Evolutionary conservation across 73 alveolate genomes (phyloP).

Genomic region (Paramecium sexaurelia): DNA sequence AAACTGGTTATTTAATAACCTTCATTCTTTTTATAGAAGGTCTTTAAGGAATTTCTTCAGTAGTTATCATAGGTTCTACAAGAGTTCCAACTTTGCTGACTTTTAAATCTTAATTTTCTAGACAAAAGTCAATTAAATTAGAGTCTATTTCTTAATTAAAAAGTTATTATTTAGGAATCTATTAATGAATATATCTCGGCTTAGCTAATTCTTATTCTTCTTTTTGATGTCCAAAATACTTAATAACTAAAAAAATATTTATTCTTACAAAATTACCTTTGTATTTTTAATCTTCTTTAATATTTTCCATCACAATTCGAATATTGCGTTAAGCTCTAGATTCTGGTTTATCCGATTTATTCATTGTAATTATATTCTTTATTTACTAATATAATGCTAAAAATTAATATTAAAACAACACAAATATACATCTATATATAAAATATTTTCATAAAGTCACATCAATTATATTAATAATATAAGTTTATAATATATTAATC

Average conservation of each 20-base stretch:
- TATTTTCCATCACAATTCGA: not conserved
- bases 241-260: not conserved
- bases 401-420: not conserved
- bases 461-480: not conserved
- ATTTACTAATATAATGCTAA: no score
- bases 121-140: not conserved
- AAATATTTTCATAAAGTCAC: no score
- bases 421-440: not conserved
- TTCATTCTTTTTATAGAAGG: not conserved
- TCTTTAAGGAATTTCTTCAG: not conserved
- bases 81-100: slow-evolving; percentile 11
- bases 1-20: not conserved
- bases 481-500: no score
- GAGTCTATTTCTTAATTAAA: not conserved
- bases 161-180: not conserved
- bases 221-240: not conserved
- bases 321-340: not conserved
- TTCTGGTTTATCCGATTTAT: not conserved
- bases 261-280: not conserved
- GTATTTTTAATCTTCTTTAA: not conserved
- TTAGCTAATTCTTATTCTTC: not conserved
- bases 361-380: not conserved
- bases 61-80: slow-evolving; percentile 27
- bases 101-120: not conserved
- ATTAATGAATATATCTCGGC: not conserved